Conservation (phyloP, 2,329 filamentous ascomycete species). For the Arthrobotrys sphaeroides region DNA sequence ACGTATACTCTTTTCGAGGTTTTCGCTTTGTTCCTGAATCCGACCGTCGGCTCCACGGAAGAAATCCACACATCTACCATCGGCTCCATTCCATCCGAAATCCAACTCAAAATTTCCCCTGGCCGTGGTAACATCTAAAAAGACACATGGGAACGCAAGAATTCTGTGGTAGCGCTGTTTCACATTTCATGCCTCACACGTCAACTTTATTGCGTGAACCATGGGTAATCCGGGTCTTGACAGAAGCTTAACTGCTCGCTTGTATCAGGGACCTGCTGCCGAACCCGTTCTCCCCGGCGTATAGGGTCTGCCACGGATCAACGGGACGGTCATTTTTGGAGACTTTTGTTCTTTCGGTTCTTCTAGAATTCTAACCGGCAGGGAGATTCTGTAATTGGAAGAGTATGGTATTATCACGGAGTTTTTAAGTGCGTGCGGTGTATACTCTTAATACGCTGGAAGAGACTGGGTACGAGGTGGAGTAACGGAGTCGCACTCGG, state of each 20-base stretch:
- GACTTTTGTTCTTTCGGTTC: too few relatives aligned
- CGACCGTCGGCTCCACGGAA: neutral
- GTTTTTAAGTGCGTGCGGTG: too few relatives aligned
- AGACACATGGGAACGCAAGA: neutral
- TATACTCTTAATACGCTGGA: too few relatives aligned
- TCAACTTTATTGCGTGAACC: neutral
- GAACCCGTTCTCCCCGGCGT: neutral
- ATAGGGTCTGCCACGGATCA: neutral
- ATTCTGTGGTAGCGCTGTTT: slow-evolving; percentile 1
- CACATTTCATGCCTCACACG: neutral
- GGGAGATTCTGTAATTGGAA: too few relatives aligned
- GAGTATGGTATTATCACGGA: too few relatives aligned
- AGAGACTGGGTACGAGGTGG: too few relatives aligned
- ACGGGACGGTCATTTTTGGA: slow-evolving; percentile 5
- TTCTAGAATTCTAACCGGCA: too few relatives aligned
- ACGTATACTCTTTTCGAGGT: too few relatives aligned
- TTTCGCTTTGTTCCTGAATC: neutral
- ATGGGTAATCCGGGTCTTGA: neutral
- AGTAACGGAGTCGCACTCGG: too few relatives aligned
- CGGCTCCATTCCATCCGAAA: slow-evolving; percentile 2
- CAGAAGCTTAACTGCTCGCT: slow-evolving; percentile 5
- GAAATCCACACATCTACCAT: neutral
- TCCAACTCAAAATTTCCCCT: neutral
- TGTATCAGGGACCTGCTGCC: neutral
- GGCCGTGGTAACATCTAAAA: neutral